phyloP scores from a whole-genome alignment of 169 alveolate genomes.

The Amoebophrya sp. region DNA sequence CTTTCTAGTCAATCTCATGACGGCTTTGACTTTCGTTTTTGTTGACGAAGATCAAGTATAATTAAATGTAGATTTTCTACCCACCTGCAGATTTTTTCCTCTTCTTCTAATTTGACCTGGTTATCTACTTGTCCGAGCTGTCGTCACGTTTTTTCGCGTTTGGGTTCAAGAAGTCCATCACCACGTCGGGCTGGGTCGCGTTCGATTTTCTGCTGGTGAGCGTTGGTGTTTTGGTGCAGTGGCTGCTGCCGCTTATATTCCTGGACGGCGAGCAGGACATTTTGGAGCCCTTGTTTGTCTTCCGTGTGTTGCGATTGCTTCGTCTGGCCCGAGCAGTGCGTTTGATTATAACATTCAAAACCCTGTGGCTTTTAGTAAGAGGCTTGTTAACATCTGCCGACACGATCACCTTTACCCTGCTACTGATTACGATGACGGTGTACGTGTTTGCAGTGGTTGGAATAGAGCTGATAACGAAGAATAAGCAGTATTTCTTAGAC shows the following conservation, averaged over 20 bases:
- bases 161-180: not conserved
- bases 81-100: no score
- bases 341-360: not conserved
- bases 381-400: slow-evolving; percentile 17
- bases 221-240: not conserved
- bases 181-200: not conserved
- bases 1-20: no score
- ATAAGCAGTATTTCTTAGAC: not conserved
- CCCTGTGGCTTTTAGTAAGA: slow-evolving; percentile 30
- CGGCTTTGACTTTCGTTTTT: no score
- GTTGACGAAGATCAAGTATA: no score
- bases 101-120: no score
- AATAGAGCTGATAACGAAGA: not conserved
- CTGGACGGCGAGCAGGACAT: not conserved
- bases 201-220: not conserved
- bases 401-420: not conserved
- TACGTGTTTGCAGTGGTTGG: not conserved
- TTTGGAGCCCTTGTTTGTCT: slow-evolving; percentile 24
- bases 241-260: not conserved
- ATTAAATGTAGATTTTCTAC: no score
- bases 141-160: not conserved
- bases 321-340: slow-evolving; percentile 25
- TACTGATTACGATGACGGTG: not conserved
- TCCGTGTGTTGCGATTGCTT: slow-evolving; percentile 24
- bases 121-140: not conserved